phyloP scores from a whole-genome alignment of 495 filamentous ascomycete genomes.

The Friedmanniomyces simplex region DNA sequence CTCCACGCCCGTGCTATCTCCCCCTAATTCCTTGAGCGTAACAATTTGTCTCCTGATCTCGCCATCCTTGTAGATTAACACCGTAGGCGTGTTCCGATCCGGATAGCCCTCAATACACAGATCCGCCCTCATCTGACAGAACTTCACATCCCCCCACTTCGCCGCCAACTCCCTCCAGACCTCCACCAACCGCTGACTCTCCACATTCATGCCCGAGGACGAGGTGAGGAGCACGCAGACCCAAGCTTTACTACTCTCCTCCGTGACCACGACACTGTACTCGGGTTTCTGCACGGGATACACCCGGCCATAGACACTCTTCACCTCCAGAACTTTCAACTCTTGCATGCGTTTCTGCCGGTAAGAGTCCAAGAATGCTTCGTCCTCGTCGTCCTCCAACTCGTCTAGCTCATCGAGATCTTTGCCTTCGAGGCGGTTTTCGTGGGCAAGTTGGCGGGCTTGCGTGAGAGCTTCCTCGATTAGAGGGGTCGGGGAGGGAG shows the following conservation, averaged over 20 bases:
- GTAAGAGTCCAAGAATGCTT: conserved; percentile 65
- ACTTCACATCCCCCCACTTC: conserved; percentile 89
- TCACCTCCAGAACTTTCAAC: conserved; percentile 59
- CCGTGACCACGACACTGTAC: conserved; percentile 84
- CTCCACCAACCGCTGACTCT: conserved; percentile 70
- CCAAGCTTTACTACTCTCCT: conserved; percentile 59
- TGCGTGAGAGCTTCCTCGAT: conserved; percentile 91
- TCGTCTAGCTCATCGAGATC: conserved; percentile 87
- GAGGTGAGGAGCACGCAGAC: conserved; percentile 85
- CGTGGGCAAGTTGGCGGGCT: conserved; percentile 68
- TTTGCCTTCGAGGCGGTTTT: conserved; percentile 86
- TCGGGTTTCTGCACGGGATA: conserved; percentile 92
- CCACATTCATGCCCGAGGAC: conserved; percentile 61
- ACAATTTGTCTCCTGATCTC: conserved; percentile 85
- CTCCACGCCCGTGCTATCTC: conserved; percentile 54
- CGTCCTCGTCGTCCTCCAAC: conserved; percentile 91
- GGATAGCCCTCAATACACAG: conserved; percentile 97
- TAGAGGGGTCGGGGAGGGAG: conserved; percentile 81
- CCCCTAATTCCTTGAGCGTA: conserved; percentile 68
- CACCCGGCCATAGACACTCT: conserved; percentile 74
- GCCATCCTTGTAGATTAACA: conserved; percentile 81
- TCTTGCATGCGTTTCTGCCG: conserved; percentile 72
- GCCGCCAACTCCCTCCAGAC: conserved; percentile 77
- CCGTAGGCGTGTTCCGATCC: conserved; percentile 87
- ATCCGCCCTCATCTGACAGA: conserved; percentile 87